phyloP scores from a whole-genome alignment of 2,329 filamentous ascomycete species.

The Penicillium sp. region DNA sequence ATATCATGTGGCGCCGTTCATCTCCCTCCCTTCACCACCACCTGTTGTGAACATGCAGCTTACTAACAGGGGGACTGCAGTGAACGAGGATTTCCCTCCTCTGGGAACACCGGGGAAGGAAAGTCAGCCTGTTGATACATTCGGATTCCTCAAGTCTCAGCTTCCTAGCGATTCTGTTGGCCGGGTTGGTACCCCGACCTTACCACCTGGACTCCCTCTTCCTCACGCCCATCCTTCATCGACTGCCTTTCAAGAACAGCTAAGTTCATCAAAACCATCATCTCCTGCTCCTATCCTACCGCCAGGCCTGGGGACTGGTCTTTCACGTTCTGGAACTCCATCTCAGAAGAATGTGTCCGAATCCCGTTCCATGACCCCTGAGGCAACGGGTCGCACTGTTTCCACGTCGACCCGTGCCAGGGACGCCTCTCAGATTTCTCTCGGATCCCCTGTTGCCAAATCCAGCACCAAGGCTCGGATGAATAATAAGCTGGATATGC shows the following conservation, averaged over 20 bases:
- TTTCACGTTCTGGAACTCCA: conserved; percentile 35
- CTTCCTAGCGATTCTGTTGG: conserved; percentile 36
- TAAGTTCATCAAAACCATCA: conserved; percentile 35
- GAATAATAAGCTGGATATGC: conserved; percentile 27
- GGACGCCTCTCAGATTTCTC: conserved; percentile 43
- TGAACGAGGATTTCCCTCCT: conserved; percentile 54
- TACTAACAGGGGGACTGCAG: conserved; percentile 40
- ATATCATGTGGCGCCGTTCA: conserved; percentile 15
- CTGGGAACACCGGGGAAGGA: conserved; percentile 46
- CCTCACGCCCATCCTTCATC: conserved; percentile 45
- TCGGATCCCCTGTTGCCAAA: conserved; percentile 47
- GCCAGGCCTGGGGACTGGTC: conserved; percentile 30
- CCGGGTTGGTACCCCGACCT: conserved; percentile 43
- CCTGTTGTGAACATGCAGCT: conserved; percentile 16
- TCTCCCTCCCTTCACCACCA: conserved; percentile 16
- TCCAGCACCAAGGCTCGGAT: conserved; percentile 33
- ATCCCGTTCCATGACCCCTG: conserved; percentile 34
- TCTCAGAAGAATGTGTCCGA: conserved; percentile 27
- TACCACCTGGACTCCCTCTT: conserved; percentile 48
- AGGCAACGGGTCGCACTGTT: conserved; percentile 25
- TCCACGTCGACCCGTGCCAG: conserved; percentile 30
- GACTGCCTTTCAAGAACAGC: conserved; percentile 36
- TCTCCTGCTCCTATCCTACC: conserved; percentile 33
- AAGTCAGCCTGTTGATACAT: conserved; percentile 37
- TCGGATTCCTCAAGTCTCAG: conserved; percentile 43